These are phyloP conservation scores for Astrocystis sublimbata DNA, from an alignment of 495 filamentous ascomycete genomes.

Conservation along the genomic window DNA sequence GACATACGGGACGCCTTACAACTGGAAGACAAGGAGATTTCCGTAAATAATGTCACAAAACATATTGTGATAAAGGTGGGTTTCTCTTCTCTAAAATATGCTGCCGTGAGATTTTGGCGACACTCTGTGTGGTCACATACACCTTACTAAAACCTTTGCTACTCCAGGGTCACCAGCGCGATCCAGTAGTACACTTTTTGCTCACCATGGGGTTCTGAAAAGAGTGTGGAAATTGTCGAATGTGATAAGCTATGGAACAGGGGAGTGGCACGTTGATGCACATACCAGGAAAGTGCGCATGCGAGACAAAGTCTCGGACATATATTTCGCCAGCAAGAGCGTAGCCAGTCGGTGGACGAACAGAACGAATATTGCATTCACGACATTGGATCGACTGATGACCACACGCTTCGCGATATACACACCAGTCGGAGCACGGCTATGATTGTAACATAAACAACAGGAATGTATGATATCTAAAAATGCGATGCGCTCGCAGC, in stretches of 20 bases:
- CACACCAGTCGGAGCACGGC: neutral
- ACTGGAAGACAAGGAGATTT: slow-evolving; percentile 31
- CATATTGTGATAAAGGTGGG: slow-evolving; percentile 62
- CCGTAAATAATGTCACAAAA: slow-evolving; percentile 54
- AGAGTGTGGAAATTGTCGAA: neutral
- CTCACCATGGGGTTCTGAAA: slow-evolving; percentile 24
- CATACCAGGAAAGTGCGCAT: neutral
- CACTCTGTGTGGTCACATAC: neutral
- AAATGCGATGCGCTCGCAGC: slow-evolving; percentile 3
- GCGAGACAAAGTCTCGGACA: neutral
- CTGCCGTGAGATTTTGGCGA: neutral
- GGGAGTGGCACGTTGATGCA: neutral
- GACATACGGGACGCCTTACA: slow-evolving; percentile 37
- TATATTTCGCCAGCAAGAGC: neutral
- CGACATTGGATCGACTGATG: neutral
- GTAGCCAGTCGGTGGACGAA: too few relatives aligned
- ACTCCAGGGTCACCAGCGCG: slow-evolving; percentile 23
- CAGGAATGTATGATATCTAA: slow-evolving; percentile 16
- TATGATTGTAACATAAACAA: slow-evolving; percentile 1
- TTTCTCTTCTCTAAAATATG: neutral
- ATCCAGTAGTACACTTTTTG: slow-evolving; percentile 25
- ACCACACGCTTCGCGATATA: neutral
- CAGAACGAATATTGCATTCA: neutral
- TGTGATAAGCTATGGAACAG: neutral
- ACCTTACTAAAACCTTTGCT: neutral